A percentile compares a stretch with the other conserved stretches of the same genome.
Conservation (phyloP, 805 yeast species). For the Myxozyma monticola region DNA sequence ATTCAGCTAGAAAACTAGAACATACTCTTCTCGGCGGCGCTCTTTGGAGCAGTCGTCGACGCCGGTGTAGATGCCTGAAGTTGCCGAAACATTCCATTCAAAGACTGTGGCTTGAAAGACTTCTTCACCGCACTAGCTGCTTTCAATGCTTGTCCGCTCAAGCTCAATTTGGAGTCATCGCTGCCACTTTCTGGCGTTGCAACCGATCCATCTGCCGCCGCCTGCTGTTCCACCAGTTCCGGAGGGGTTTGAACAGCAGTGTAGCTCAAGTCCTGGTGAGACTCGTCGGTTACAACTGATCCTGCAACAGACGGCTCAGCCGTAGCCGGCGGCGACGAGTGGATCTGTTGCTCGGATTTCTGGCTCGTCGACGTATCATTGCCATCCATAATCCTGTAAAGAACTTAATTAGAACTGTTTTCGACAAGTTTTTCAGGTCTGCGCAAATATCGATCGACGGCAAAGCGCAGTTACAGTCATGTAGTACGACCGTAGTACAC, state of each 20-base stretch:
- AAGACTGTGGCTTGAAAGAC: conserved; percentile 42
- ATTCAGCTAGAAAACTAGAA: background rate
- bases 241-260: too few species aligned
- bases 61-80: conserved; percentile 17
- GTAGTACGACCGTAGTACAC: too few species aligned
- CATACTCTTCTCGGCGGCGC: conserved; percentile 18
- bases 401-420: too few species aligned
- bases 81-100: conserved; percentile 38
- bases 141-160: too few species aligned
- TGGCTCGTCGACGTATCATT: conserved; percentile 22
- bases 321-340: conserved; percentile 13
- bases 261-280: background rate
- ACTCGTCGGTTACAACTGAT: conserved; percentile 3
- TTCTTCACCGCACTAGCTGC: conserved; percentile 29
- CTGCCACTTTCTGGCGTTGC: background rate
- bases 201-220: conserved; percentile 1
- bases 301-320: too few species aligned
- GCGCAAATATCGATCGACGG: too few species aligned
- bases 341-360: conserved; percentile 12
- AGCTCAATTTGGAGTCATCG: background rate
- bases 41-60: conserved; percentile 7
- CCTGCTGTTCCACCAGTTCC: background rate
- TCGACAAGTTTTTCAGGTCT: too few species aligned
- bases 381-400: conserved; percentile 32
- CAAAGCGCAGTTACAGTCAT: too few species aligned